Percentiles rank a stretch among this genome's conserved stretches.
These are phyloP conservation scores for Globisporangium uncinulatum DNA, from an alignment of 352 stramenopile species.

Conservation along the genomic window DNA sequence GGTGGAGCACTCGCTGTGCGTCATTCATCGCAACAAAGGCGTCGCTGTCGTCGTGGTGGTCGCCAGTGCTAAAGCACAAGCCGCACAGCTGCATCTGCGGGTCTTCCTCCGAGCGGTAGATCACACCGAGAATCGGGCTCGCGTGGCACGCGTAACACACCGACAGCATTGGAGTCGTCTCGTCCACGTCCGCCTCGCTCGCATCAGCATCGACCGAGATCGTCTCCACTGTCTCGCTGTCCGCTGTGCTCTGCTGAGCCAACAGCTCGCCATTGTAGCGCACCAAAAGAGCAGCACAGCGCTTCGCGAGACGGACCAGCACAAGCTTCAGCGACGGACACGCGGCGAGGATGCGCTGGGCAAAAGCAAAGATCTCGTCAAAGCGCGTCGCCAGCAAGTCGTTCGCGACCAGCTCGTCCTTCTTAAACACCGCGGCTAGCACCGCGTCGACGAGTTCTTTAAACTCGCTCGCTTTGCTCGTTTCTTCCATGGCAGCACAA, in stretches of 20 bases:
- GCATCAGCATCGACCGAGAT: constrained; percentile 13
- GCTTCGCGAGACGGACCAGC: constrained; percentile 40
- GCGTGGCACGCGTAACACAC: constrained; percentile 33
- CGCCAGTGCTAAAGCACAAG: constrained; percentile 15
- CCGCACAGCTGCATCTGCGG: constrained; percentile 35
- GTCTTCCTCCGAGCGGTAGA: constrained; percentile 23
- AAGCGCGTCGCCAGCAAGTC: constrained; percentile 23
- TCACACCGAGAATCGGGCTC: constrained; percentile 26
- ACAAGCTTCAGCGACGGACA: constrained; percentile 39
- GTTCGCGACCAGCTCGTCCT: constrained; percentile 28
- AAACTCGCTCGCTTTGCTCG: constrained; percentile 32
- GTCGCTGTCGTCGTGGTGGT: constrained; percentile 10
- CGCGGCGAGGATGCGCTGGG: constrained; percentile 27
- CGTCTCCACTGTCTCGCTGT: constrained; percentile 17
- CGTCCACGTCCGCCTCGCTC: constrained; percentile 2
- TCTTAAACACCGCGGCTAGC: constrained; percentile 23
- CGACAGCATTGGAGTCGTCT: constrained; percentile 19
- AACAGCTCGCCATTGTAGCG: constrained; percentile 30
- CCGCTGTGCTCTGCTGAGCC: constrained; percentile 10
- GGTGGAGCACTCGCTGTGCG: constrained; percentile 17
- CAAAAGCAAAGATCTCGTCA: constrained; percentile 32
- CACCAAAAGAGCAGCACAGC: constrained; percentile 25
- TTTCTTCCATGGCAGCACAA: constrained; percentile 19
- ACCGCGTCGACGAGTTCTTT: constrained; percentile 28
- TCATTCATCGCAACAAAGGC: constrained; percentile 9